Percentiles rank a stretch among this genome's conserved stretches.
phyloP scores from a whole-genome alignment of 345 rosid genomes.

The Gossypium bickii region DNA sequence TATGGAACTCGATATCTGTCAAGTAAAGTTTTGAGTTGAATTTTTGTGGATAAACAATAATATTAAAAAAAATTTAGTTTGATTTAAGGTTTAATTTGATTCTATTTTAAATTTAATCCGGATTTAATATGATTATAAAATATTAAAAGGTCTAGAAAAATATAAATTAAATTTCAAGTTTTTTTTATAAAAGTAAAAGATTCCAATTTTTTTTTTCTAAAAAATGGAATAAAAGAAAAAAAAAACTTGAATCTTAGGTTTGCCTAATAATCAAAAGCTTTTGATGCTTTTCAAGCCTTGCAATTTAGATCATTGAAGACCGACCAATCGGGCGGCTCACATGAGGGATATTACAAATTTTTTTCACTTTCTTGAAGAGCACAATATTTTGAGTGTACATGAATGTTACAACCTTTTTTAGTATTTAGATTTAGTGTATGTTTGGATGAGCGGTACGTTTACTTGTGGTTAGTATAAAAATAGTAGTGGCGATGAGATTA shows the following conservation, averaged over 20 bases:
- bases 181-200: background rate
- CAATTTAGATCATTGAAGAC: background rate
- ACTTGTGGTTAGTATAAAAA: accelerated
- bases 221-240: background rate
- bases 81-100: too few species aligned
- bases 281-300: background rate
- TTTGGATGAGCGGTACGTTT: accelerated
- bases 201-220: background rate
- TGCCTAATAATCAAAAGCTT: background rate
- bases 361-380: background rate
- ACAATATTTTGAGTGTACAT: background rate
- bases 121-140: too few species aligned
- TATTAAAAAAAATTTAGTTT: too few species aligned
- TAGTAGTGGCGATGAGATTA: too few species aligned
- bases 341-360: background rate
- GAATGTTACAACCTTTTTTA: background rate
- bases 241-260: background rate
- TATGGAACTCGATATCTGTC: too few species aligned
- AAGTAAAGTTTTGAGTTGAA: too few species aligned
- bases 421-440: background rate
- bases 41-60: too few species aligned
- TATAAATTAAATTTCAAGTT: background rate
- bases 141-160: too few species aligned
- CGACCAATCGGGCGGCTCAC: background rate
- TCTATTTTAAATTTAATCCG: too few species aligned